Evolutionary conservation across 2,329 filamentous ascomycete species (phyloP).

Genomic region (Trichophyton verrucosum): DNA sequence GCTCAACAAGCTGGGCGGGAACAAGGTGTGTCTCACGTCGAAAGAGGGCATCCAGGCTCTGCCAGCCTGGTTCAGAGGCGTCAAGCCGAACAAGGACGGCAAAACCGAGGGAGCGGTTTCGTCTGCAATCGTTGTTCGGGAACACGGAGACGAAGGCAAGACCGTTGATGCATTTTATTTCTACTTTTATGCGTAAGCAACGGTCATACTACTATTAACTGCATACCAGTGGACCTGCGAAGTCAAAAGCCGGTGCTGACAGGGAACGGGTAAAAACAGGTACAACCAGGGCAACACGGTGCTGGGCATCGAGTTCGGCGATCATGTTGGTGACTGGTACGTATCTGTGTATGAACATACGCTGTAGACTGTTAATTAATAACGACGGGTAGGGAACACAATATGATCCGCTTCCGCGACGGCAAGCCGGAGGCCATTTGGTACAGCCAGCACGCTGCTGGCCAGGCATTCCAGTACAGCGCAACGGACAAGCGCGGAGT

Average conservation of each 20-base stretch:
- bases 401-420: conserved; percentile 52
- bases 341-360: conserved; percentile 3
- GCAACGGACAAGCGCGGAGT: conserved; percentile 42
- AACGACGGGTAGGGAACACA: conserved; percentile 46
- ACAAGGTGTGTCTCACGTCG: conserved; percentile 39
- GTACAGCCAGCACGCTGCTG: conserved; percentile 51
- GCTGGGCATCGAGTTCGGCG: conserved; percentile 39
- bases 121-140: conserved; percentile 44
- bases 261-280: conserved; percentile 14
- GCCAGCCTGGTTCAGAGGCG: conserved; percentile 41
- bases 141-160: conserved; percentile 38
- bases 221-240: background rate
- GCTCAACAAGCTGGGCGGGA: conserved; percentile 36
- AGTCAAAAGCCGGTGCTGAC: background rate
- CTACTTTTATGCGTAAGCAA: conserved; percentile 45
- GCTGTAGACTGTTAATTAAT: background rate
- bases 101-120: conserved; percentile 40
- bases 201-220: background rate
- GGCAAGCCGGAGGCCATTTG: conserved; percentile 45
- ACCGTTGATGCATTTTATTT: conserved; percentile 51
- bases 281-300: conserved; percentile 45
- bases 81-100: conserved; percentile 40
- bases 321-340: conserved; percentile 53
- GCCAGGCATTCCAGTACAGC: conserved; percentile 50
- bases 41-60: conserved; percentile 35